Conservation (phyloP, 345 rosid species). For the Bruguiera gymnorhiza region DNA sequence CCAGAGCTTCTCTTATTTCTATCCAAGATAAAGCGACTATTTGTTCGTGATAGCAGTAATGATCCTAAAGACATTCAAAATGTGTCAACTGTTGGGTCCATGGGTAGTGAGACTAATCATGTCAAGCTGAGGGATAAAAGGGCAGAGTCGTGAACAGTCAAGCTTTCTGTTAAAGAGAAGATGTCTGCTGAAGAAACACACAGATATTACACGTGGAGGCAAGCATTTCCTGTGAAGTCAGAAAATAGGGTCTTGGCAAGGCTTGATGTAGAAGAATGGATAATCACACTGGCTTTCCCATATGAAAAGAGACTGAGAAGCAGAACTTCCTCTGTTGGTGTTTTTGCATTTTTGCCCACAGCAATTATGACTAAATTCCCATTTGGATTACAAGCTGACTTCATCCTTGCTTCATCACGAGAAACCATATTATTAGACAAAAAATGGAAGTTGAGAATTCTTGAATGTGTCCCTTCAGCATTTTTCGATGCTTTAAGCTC, state of each 20-base stretch:
- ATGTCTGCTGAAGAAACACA: conserved; percentile 1
- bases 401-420: conserved; percentile 4
- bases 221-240: conserved; percentile 12
- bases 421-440: conserved; percentile 9
- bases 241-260: background rate
- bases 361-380: conserved; percentile 5
- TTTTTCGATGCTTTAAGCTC: conserved; percentile 1
- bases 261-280: conserved; percentile 10
- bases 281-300: conserved; percentile 10
- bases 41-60: background rate
- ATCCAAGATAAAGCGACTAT: conserved; percentile 9
- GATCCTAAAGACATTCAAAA: background rate
- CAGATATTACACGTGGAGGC: conserved; percentile 10
- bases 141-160: background rate
- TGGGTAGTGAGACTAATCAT: conserved; percentile 8
- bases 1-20: conserved; percentile 21
- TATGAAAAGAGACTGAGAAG: conserved; percentile 4
- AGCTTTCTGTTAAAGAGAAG: conserved; percentile 6
- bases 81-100: conserved; percentile 7
- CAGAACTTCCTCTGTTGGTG: background rate
- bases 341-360: conserved; percentile 5
- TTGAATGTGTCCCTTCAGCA: background rate
- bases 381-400: conserved; percentile 12
- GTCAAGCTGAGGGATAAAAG: background rate
- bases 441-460: conserved; percentile 17